Conservation (phyloP, 768 basidiomycete species). For the Calvatia gigantea region DNA sequence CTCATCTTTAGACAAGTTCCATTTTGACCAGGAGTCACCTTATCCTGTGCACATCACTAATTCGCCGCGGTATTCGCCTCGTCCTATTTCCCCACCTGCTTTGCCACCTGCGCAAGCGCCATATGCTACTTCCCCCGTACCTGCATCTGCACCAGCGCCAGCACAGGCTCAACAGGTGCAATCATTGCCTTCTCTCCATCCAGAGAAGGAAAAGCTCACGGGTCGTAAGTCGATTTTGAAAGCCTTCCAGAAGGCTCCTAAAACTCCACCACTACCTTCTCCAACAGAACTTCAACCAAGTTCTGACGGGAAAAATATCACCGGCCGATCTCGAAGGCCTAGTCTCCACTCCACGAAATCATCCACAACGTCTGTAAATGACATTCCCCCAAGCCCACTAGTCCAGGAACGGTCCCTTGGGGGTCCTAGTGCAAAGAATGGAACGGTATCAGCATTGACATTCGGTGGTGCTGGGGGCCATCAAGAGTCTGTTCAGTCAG, state of each 20-base stretch:
- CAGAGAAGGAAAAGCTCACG: slow-evolving; percentile 41
- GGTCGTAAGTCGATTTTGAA: slow-evolving; percentile 73
- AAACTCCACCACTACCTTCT: slow-evolving; percentile 17
- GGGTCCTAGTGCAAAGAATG: slow-evolving; percentile 13
- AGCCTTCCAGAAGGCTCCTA: slow-evolving; percentile 18
- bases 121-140: slow-evolving; percentile 19
- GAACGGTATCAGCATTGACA: slow-evolving; percentile 6
- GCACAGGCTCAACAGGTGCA: slow-evolving; percentile 1
- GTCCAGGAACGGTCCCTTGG: slow-evolving; percentile 49
- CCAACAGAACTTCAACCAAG: slow-evolving; percentile 27
- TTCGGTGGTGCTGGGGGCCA: slow-evolving; percentile 17
- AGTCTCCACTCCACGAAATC: slow-evolving; percentile 25
- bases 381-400: slow-evolving; percentile 59
- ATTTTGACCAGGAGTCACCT: slow-evolving; percentile 72
- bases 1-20: slow-evolving; percentile 42
- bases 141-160: slow-evolving; percentile 20
- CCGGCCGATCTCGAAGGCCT: slow-evolving; percentile 1
- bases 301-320: slow-evolving; percentile 30
- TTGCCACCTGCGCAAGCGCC: slow-evolving; percentile 2
- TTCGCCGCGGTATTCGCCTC: slow-evolving; percentile 26
- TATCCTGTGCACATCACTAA: slow-evolving; percentile 50
- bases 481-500: slow-evolving; percentile 28
- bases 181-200: slow-evolving; percentile 20
- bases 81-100: slow-evolving; percentile 28
- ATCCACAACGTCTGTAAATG: slow-evolving; percentile 32